Conservation (phyloP, 805 yeast species). For the Ogataea methanolica region DNA sequence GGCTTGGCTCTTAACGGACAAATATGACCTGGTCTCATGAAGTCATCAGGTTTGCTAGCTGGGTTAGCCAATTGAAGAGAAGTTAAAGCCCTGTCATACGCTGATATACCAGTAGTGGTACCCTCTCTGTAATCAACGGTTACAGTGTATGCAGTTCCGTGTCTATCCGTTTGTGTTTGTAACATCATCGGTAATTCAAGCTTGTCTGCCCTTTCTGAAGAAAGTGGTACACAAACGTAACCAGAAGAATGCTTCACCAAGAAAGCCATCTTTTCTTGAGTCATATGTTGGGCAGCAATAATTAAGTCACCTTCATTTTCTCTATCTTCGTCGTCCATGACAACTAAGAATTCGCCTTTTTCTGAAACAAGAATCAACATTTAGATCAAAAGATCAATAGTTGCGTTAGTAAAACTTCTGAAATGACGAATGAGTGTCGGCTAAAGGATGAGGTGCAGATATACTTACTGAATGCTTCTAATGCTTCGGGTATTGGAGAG, state of each 20-base stretch:
- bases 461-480: constrained; percentile 57
- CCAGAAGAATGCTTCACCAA: constrained; percentile 85
- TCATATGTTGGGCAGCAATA: constrained; percentile 79
- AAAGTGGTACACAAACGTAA: constrained; percentile 87
- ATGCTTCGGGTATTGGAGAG: constrained; percentile 61
- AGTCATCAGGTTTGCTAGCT: constrained; percentile 51
- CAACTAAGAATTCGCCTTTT: constrained; percentile 80
- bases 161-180: constrained; percentile 65
- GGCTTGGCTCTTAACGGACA: constrained; percentile 88
- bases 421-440: neutral
- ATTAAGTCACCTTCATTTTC: constrained; percentile 98
- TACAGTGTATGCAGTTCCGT: constrained; percentile 95
- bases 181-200: constrained; percentile 79
- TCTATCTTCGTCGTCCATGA: constrained; percentile 95
- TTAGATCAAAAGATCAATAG: neutral
- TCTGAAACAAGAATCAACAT: constrained; percentile 21
- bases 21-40: constrained; percentile 90
- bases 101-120: constrained; percentile 95
- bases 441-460: neutral
- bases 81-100: constrained; percentile 88
- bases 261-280: constrained; percentile 90
- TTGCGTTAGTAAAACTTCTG: neutral
- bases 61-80: constrained; percentile 66
- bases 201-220: constrained; percentile 70
- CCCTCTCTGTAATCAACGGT: constrained; percentile 84